A percentile compares a stretch with the other conserved stretches of the same genome.
Conservation (phyloP, 2,329 filamentous ascomycete genomes). For the Gnomoniopsis smithogilvyi region DNA sequence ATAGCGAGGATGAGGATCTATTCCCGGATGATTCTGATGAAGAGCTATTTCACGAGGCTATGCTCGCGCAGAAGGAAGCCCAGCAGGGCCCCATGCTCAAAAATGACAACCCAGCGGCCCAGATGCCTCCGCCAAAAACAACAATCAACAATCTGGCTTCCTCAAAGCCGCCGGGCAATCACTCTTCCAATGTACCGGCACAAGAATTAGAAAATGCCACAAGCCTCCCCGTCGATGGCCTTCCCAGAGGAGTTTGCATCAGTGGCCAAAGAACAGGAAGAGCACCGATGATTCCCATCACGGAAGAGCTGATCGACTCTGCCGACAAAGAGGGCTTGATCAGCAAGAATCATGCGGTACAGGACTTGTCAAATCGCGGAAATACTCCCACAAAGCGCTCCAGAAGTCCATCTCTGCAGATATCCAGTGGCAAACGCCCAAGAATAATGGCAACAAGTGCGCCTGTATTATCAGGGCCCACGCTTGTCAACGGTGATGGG, state of each 20-base stretch:
- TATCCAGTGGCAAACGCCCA: slow-evolving; percentile 5
- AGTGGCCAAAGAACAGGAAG: slow-evolving; percentile 39
- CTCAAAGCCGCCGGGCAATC: background rate
- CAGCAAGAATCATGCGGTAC: slow-evolving; percentile 27
- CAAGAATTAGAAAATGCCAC: background rate
- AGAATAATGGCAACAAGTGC: background rate
- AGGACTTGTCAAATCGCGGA: slow-evolving; percentile 14
- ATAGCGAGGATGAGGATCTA: slow-evolving; percentile 43
- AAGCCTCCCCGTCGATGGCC: slow-evolving; percentile 16
- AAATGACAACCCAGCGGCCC: slow-evolving; percentile 2
- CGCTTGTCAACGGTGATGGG: background rate
- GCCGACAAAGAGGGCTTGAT: slow-evolving; percentile 38
- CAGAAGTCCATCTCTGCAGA: background rate
- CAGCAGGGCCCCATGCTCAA: slow-evolving; percentile 3
- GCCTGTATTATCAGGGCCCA: background rate
- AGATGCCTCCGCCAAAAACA: background rate
- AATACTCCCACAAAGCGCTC: slow-evolving; percentile 6
- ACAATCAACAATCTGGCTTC: slow-evolving; percentile 10
- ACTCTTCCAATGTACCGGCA: background rate
- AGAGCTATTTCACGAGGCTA: slow-evolving; percentile 35
- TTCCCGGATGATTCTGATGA: slow-evolving; percentile 53
- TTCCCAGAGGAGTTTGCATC: slow-evolving; percentile 36
- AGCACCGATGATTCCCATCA: slow-evolving; percentile 35
- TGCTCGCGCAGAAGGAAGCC: slow-evolving; percentile 19
- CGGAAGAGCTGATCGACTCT: slow-evolving; percentile 34